phyloP scores from a whole-genome alignment of 176 grass and related monocot species.

The Aegilops umbellulata region DNA sequence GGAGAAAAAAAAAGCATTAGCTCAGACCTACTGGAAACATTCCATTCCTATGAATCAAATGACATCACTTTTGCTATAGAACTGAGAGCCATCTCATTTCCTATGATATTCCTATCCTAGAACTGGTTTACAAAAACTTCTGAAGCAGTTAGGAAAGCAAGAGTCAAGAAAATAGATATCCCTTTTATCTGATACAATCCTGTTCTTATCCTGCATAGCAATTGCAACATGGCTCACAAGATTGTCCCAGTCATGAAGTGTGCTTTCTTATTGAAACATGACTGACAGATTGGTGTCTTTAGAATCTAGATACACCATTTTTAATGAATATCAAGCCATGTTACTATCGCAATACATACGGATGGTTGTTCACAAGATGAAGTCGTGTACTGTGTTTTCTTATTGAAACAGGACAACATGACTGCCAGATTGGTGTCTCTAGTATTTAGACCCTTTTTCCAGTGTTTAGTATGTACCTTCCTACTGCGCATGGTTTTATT shows the following conservation, averaged over 20 bases:
- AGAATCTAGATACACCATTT: background rate
- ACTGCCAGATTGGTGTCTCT: background rate
- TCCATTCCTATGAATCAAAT: too few species aligned
- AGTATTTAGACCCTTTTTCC: background rate
- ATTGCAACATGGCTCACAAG: background rate
- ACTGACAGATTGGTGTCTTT: background rate
- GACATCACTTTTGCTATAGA: too few species aligned
- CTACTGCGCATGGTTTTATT: background rate
- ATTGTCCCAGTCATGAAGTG: background rate
- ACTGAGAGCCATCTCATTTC: too few species aligned
- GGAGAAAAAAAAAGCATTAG: too few species aligned
- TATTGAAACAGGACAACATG: background rate
- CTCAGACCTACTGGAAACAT: too few species aligned
- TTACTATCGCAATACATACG: too few species aligned
- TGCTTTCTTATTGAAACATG: background rate
- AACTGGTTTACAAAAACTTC: background rate
- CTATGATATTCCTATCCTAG: too few species aligned
- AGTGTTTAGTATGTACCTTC: background rate
- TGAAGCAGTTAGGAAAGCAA: background rate
- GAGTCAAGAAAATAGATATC: background rate
- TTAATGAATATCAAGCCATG: too few species aligned
- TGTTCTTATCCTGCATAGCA: background rate
- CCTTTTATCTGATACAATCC: background rate
- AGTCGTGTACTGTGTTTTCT: background rate
- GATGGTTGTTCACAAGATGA: background rate